Base-by-base conservation (phyloP, 768 basidiomycete genomes). In the Mycena galericulata region DNA sequence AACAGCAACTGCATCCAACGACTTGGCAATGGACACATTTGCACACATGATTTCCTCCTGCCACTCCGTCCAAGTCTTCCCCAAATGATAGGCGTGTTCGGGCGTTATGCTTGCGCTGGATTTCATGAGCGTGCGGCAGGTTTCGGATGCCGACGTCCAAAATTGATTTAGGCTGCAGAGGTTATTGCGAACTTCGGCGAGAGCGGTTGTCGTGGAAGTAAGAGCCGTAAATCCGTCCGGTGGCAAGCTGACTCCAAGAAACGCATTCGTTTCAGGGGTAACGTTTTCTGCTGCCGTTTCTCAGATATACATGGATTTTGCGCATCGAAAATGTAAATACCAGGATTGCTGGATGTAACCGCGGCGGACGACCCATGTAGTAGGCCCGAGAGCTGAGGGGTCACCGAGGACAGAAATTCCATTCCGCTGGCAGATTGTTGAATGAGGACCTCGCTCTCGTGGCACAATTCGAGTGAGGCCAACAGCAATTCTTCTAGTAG, bases 21-120 rank as follows among this genome's bases (percentile, higher is more conserved):
- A 63, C 34, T 36, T 53, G 32, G 61, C 18, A 20, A 68, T 64
- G 7, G 67, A 68, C 49, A 51, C 55, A 5, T 43, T 68, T 18
- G 62, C 62, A 3, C 15, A n/a, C 6, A 45, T 5, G 20, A 68
- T 57, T 53, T 63, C 56, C 27, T 53, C n/a, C 43, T 64, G 62
- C 18, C 50, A 64, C n/a, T 46, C 56, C 26, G 47, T 53, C 67
- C 67, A 63, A 7, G 43, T 58, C 26, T 59, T 15, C 18, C 49
- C 62, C 30, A 63, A 10, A 2, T 54, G 43, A 17, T 34, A 24
- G 7, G 32, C 27, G 17, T 24, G 32, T 17, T 59, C 50, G 17
- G 12, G 26, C 10, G 41, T 26, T 14, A 46, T 46, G 26, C 7
- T 32, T 38, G 29, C 43, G 20, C 22, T 36, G 12, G 53, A 41